Evolutionary conservation across 108 stramenopile species (phyloP).

Genomic region (Nitzschia putrida): DNA sequence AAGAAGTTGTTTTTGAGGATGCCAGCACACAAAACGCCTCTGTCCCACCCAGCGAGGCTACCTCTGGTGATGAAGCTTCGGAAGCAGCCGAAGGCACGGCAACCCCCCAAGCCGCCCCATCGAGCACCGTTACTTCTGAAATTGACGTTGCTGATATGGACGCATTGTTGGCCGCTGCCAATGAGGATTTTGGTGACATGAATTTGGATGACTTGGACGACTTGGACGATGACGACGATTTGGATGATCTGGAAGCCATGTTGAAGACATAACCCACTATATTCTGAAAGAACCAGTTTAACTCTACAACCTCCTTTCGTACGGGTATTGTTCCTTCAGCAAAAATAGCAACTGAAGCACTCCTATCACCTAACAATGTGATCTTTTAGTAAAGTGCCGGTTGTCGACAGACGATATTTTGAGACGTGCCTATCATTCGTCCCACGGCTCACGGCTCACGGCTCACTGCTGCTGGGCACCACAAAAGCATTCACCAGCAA

Average conservation of each 20-base stretch:
- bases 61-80: constrained; percentile 9
- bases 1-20: constrained; percentile 40
- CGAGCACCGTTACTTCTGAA: constrained; percentile 1
- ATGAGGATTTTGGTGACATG: constrained; percentile 59
- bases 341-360: too few relatives aligned
- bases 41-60: neutral
- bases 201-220: constrained; percentile 52
- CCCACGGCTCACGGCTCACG: too few relatives aligned
- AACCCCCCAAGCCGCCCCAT: constrained; percentile 13
- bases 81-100: neutral
- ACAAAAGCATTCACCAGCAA: too few relatives aligned
- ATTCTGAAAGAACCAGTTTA: neutral
- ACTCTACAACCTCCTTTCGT: neutral
- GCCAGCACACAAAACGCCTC: neutral
- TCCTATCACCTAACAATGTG: too few relatives aligned
- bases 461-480: too few relatives aligned
- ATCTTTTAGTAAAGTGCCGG: too few relatives aligned
- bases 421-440: too few relatives aligned
- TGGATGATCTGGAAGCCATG: constrained; percentile 79
- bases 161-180: constrained; percentile 48
- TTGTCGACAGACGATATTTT: too few relatives aligned
- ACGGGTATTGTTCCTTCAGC: neutral
- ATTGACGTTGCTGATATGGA: constrained; percentile 56
- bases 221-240: constrained; percentile 51
- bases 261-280: constrained; percentile 27